A percentile compares a stretch with the other conserved stretches of the same genome.
These are phyloP conservation scores for Nicotiana otophora DNA, from an alignment of 257 asterid species.

Conservation along the genomic window DNA sequence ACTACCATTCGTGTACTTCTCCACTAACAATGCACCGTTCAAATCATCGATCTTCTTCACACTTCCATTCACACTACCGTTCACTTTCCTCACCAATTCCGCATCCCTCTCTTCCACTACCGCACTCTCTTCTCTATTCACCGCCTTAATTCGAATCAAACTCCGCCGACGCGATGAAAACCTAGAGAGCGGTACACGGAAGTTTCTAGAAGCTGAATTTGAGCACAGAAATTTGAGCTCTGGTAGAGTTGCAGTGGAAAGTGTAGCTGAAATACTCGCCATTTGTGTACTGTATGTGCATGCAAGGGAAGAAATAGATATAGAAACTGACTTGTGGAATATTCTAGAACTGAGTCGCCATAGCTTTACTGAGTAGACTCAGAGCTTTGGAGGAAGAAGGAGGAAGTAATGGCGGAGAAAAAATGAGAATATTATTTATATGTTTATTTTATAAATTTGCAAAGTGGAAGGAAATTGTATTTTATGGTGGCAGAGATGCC, in stretches of 20 bases:
- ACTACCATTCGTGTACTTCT: constrained; percentile 48
- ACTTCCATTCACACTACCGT: constrained; percentile 42
- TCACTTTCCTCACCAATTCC: constrained; percentile 32
- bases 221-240: constrained; percentile 38
- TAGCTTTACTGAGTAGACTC: neutral
- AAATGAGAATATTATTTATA: constrained; percentile 6
- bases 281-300: constrained; percentile 13
- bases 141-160: constrained; percentile 29
- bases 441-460: neutral
- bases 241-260: constrained; percentile 26
- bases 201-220: constrained; percentile 31
- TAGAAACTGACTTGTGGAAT: neutral
- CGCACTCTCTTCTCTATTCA: constrained; percentile 38
- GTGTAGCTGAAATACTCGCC: constrained; percentile 37
- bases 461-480: constrained; percentile 13
- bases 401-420: constrained; percentile 22
- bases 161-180: constrained; percentile 16
- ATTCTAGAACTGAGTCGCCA: neutral
- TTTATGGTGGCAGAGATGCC: constrained; percentile 32
- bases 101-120: constrained; percentile 43
- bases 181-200: constrained; percentile 30
- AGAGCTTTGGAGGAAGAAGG: neutral
- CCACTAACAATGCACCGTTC: constrained; percentile 19
- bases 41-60: neutral
- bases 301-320: neutral